Evolutionary conservation across 495 filamentous ascomycete species (phyloP).

Genomic region (Parathielavia hyrcaniae): DNA sequence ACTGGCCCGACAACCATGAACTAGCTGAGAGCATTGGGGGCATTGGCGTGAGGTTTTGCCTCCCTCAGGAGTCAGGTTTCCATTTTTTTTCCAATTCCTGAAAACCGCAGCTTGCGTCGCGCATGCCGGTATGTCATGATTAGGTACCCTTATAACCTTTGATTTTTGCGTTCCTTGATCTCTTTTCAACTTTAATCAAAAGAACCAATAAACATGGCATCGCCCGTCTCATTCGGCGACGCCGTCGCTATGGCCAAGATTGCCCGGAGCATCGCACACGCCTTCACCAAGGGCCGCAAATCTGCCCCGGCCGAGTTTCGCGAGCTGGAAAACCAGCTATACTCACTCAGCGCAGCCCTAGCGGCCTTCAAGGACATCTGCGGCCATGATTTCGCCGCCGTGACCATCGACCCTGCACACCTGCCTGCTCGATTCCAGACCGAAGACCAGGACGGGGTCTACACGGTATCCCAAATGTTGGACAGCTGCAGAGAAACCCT

Average conservation of each 20-base stretch:
- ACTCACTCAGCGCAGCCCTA: conserved; percentile 19
- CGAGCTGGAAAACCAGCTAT: conserved; percentile 22
- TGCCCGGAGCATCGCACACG: conserved; percentile 13
- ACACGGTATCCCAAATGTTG: conserved; percentile 6
- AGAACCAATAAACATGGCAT: conserved; percentile 18
- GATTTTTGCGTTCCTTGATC: too few relatives aligned
- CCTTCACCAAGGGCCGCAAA: conserved; percentile 17
- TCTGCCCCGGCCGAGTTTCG: conserved; percentile 21
- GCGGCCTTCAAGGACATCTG: conserved; percentile 8
- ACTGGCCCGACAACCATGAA: too few relatives aligned
- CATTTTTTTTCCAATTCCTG: too few relatives aligned
- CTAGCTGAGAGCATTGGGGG: too few relatives aligned
- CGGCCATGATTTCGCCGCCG: background rate
- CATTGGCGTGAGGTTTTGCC: too few relatives aligned
- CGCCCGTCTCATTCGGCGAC: conserved; percentile 20
- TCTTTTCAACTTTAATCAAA: too few relatives aligned
- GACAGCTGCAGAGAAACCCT: conserved; percentile 15
- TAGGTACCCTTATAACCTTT: too few relatives aligned
- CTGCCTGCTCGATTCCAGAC: conserved; percentile 2
- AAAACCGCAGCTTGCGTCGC: too few relatives aligned
- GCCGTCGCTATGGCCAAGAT: conserved; percentile 19
- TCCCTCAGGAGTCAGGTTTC: too few relatives aligned
- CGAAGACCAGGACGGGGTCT: background rate
- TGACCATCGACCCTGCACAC: background rate
- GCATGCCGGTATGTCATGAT: too few relatives aligned